Percentiles rank a stretch among this genome's conserved stretches.
Conservation (phyloP, 805 yeast species). For the Candida palmyrensis region DNA sequence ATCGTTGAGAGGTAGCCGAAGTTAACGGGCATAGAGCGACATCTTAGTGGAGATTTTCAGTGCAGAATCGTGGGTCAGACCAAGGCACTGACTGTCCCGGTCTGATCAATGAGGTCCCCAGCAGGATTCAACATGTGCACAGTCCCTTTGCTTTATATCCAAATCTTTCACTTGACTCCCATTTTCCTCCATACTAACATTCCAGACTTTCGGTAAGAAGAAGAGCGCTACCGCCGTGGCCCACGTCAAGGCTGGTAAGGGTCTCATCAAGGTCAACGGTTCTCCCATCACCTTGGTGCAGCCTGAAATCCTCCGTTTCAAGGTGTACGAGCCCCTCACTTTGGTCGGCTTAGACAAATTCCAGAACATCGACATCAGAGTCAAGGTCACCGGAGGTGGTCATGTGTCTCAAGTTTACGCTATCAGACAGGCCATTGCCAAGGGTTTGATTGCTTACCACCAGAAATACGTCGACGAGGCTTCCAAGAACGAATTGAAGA, state of each 20-base stretch:
- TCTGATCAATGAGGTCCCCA: too few species aligned
- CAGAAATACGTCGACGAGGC: slow-evolving; percentile 99
- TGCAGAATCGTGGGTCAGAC: too few species aligned
- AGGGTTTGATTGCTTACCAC: slow-evolving; percentile 99
- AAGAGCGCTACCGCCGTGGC: slow-evolving; percentile 99
- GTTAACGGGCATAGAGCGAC: too few species aligned
- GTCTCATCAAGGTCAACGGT: slow-evolving; percentile 99
- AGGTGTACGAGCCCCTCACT: slow-evolving; percentile 99
- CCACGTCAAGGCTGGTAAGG: slow-evolving; percentile 98
- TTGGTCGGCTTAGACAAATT: slow-evolving; percentile 98
- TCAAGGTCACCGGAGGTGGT: slow-evolving; percentile 99
- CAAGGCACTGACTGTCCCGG: too few species aligned
- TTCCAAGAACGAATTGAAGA: slow-evolving; percentile 98
- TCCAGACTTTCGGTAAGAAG: slow-evolving; percentile 98
- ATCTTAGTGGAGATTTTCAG: too few species aligned
- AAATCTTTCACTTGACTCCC: too few species aligned
- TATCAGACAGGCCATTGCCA: slow-evolving; percentile 99
- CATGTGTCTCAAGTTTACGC: slow-evolving; percentile 99
- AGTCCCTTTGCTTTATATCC: too few species aligned
- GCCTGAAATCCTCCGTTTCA: slow-evolving; percentile 99
- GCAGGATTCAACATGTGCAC: too few species aligned
- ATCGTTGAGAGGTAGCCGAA: too few species aligned
- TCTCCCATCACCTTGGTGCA: slow-evolving; percentile 98
- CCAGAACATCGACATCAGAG: slow-evolving; percentile 97
- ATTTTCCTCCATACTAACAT: slow-evolving; percentile 20